phyloP scores from a whole-genome alignment of 495 filamentous ascomycete species.

The Glarea lozoyensis region DNA sequence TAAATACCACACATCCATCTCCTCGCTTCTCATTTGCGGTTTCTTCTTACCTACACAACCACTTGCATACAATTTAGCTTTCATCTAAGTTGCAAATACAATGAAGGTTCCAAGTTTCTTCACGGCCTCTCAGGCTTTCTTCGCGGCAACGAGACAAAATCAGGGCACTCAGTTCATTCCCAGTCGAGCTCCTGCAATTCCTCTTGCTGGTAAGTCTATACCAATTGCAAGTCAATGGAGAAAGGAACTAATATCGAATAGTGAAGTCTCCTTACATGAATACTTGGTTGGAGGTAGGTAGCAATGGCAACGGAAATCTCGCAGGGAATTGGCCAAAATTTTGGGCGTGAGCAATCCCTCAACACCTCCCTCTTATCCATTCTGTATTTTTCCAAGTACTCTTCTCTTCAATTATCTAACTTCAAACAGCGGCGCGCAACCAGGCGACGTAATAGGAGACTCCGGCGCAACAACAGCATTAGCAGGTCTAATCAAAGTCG shows the following conservation, averaged over 20 bases:
- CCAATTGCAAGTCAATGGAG: not conserved
- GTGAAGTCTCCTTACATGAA: constrained; percentile 80
- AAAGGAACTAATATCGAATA: not conserved
- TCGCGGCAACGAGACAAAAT: no score
- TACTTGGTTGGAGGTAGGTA: constrained; percentile 63
- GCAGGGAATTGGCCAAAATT: constrained; percentile 53
- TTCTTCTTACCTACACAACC: no score
- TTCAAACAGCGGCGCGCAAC: constrained; percentile 40
- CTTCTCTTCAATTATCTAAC: constrained; percentile 26
- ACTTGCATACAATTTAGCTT: no score
- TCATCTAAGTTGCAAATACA: no score
- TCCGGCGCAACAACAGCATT: constrained; percentile 59
- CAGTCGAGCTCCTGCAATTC: constrained; percentile 62
- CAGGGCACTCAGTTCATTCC: no score
- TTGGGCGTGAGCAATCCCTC: no score
- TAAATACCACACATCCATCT: no score
- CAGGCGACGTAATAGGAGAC: constrained; percentile 21
- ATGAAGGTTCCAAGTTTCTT: no score
- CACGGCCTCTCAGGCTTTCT: no score
- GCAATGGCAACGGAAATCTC: constrained; percentile 67
- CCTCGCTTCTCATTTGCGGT: no score
- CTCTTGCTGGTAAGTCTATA: constrained; percentile 40
- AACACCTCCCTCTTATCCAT: no score
- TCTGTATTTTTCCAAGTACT: not conserved
- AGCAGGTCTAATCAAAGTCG: constrained; percentile 54